Base-by-base conservation (phyloP, 139 green algal genomes). In the Dunaliella primolecta region DNA sequence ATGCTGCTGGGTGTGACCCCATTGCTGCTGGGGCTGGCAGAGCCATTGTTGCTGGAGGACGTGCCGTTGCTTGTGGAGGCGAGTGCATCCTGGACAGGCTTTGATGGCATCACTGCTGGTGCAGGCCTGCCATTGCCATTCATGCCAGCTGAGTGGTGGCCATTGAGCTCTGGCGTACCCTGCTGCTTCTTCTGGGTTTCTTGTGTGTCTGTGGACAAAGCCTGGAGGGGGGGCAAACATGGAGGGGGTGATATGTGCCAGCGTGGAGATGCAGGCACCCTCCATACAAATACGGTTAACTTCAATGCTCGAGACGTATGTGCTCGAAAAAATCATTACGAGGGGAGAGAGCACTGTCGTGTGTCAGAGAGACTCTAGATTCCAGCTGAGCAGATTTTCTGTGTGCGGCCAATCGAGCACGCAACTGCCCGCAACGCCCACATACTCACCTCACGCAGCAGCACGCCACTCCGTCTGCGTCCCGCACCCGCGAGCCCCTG, bases 131-230 rank as follows among this genome's bases (percentile, higher is more conserved):
- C 83, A 38, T 30, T 78, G 55, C 84, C 80, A 56, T 85, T 85
- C 80, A 64, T 32, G 84, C 85, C 31, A 81, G 38, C 1, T 70
- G n/a, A 29, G 75, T 79, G 70, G 36, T 89, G 88, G 35, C 84
- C 86, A 38, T 87, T 90, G 83, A 88, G 37, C 37, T 80, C 76
- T 37, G n/a, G 29, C 32, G 71, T 32, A n/a, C 33, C 31, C 7
- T 64, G 29, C 0, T 76, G 64, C 80, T 83, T 81, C 21, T 36
- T 31, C 75, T 87, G 77, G 0, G 85, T 56, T 38, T 88, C 84
- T 24, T 93, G 87, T 32, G 85, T 78, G 2, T 93, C 90, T 0
- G 90, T 93, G 30, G 87, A 86, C 0, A 86, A 84, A 25, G 90
- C 90, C 90, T 93, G 90, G 78, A 24, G 32, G n/a, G 75, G 75